Base-by-base conservation (phyloP, 179 eudicot species). In the Silene vulgaris region DNA sequence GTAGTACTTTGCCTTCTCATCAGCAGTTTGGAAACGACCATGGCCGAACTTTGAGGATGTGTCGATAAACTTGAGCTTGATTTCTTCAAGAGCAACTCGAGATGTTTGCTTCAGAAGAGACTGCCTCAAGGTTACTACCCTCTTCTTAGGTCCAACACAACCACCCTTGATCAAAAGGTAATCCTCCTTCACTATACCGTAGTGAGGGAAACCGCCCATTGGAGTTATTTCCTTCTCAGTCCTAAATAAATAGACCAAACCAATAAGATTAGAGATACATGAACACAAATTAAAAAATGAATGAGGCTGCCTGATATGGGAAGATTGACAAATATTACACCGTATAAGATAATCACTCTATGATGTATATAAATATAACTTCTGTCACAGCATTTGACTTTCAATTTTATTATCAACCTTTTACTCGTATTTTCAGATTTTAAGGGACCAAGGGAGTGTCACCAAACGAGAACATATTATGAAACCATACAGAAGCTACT, bases 191-290 rank as follows among this genome's bases (percentile, higher is more conserved):
- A 86, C 89, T 16, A 84, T 62, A 73, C 89, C 89, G 3, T 86
- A 86, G 61, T 86, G 89, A 11, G 89, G 85, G 82, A 86, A 86
- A 19, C 89, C 89, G 52, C 89, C 89, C 77, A 84, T 75, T 8
- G 89, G 89, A 1, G 87, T 86, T n/a, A 80, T 80, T 8, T 82
- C 82, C 52, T 84, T 85, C 83, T 85, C 80, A 0, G 88, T 85
- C 80, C 88, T 85, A 79, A 29, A 65, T 21, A 52, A 8, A 68
- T 6, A 45, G 4, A 17, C 17, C 0, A 50, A 64, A 43, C 19
- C 4, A 19, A 3, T 29, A 14, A 56, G 17, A 32, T n/a, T 26
- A 52, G 29, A 63, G 30, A 40, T 16, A 11, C 16, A 30, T 2
- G 9, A 40, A 8, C 2, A 8, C 48, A 40, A 40, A 40, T 40